Evolutionary conservation across 2,329 filamentous ascomycete species (phyloP).

Genomic region (Phyllosticta citrichinensis): DNA sequence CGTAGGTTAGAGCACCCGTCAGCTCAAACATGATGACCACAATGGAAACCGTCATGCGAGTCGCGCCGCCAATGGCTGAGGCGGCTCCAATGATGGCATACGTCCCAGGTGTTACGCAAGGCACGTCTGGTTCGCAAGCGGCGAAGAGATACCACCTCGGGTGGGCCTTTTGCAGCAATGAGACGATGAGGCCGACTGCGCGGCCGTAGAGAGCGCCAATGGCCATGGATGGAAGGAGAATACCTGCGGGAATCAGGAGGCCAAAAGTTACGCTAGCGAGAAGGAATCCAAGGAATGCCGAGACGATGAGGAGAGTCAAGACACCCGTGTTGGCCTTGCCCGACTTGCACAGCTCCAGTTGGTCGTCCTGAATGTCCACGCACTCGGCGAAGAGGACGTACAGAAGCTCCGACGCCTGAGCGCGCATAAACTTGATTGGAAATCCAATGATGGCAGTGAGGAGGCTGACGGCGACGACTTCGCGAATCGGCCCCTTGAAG

Average conservation of each 20-base stretch:
- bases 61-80: conserved; percentile 86
- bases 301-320: conserved; percentile 72
- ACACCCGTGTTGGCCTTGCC: conserved; percentile 74
- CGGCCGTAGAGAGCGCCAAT: conserved; percentile 87
- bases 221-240: conserved; percentile 91
- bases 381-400: conserved; percentile 90
- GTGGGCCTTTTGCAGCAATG: conserved; percentile 74
- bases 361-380: conserved; percentile 69
- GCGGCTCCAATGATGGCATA: conserved; percentile 96
- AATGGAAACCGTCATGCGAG: conserved; percentile 93
- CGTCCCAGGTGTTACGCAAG: conserved; percentile 86
- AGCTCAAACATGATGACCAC: conserved; percentile 99
- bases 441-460: conserved; percentile 87
- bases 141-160: conserved; percentile 68
- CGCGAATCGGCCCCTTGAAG: conserved; percentile 58
- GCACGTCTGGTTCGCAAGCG: conserved; percentile 73
- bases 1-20: conserved; percentile 89
- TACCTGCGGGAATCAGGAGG: conserved; percentile 86
- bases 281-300: conserved; percentile 72
- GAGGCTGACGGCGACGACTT: conserved; percentile 70
- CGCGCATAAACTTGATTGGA: conserved; percentile 91
- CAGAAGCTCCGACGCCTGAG: conserved; percentile 83
- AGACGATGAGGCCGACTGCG: conserved; percentile 78
- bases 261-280: conserved; percentile 86
- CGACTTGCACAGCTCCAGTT: conserved; percentile 81